Evolutionary conservation across 2,329 filamentous ascomycete species (phyloP).

Genomic region (Emmonsiellopsis sp.): DNA sequence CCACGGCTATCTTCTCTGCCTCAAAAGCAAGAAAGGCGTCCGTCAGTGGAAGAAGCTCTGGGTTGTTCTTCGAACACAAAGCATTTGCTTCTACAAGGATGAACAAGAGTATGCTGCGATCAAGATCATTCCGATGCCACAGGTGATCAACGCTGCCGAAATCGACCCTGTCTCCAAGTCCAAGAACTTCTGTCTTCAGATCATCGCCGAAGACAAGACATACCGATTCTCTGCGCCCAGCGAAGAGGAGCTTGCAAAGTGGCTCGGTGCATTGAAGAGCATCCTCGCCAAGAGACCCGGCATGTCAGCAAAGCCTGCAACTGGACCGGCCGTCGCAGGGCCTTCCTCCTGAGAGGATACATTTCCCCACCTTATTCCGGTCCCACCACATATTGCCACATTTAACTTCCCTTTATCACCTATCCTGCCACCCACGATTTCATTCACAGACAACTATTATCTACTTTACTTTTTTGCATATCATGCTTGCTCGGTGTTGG

Average conservation of each 20-base stretch:
- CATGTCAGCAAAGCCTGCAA: not conserved
- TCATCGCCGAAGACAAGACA: constrained; percentile 87
- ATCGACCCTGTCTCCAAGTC: constrained; percentile 79
- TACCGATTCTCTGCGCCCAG: constrained; percentile 67
- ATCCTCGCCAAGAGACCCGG: constrained; percentile 21
- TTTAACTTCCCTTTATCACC: not conserved
- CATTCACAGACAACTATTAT: too few relatives aligned
- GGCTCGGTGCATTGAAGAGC: constrained; percentile 86
- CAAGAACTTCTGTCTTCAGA: constrained; percentile 79
- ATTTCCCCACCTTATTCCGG: not conserved
- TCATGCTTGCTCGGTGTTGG: not conserved
- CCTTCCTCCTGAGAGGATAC: not conserved
- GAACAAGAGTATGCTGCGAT: constrained; percentile 80
- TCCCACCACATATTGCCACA: not conserved
- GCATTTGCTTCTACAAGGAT: constrained; percentile 85
- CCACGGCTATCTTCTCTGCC: constrained; percentile 80
- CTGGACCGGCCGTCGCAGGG: not conserved
- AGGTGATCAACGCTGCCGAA: constrained; percentile 83
- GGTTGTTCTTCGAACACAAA: constrained; percentile 79
- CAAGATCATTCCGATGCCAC: constrained; percentile 68
- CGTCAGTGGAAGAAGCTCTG: constrained; percentile 92
- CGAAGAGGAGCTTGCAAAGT: constrained; percentile 74
- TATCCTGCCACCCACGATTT: not conserved
- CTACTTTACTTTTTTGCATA: not conserved
- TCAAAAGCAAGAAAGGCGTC: constrained; percentile 71